A percentile compares a stretch with the other conserved stretches of the same genome.
Conservation (phyloP, 148 eudicot genomes). For the Oxyria digyna region DNA sequence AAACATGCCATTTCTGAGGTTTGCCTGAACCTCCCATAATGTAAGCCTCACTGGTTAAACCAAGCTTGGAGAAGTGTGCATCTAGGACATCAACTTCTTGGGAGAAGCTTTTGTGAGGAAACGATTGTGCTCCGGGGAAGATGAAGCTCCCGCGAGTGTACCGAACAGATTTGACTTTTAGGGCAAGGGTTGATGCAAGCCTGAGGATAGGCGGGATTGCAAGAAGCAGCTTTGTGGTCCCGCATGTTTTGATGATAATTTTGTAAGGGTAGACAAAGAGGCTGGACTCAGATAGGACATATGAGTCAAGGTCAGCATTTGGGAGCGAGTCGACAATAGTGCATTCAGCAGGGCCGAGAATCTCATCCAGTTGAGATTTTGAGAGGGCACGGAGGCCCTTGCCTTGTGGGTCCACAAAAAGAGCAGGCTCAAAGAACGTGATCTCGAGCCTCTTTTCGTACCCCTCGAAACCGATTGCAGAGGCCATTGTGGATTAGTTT, state of each 20-base stretch:
- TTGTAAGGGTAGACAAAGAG: slow-evolving; percentile 38
- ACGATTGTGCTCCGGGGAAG: slow-evolving; percentile 36
- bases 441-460: slow-evolving; percentile 89
- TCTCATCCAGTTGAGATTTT: slow-evolving; percentile 58
- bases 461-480: slow-evolving; percentile 91
- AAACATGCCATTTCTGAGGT: slow-evolving; percentile 37
- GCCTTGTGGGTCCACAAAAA: slow-evolving; percentile 68
- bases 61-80: slow-evolving; percentile 28
- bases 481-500: slow-evolving; percentile 33
- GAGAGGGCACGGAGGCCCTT: slow-evolving; percentile 62
- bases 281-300: slow-evolving; percentile 59
- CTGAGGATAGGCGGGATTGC: slow-evolving; percentile 37
- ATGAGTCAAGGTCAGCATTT: slow-evolving; percentile 47
- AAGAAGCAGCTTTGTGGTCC: slow-evolving; percentile 47
- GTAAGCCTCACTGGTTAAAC: slow-evolving; percentile 22
- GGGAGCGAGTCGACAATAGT: slow-evolving; percentile 43
- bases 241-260: slow-evolving; percentile 53
- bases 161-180: slow-evolving; percentile 30
- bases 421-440: slow-evolving; percentile 57
- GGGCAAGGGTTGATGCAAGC: slow-evolving; percentile 31
- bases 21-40: slow-evolving; percentile 32
- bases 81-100: slow-evolving; percentile 43
- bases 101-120: slow-evolving; percentile 50
- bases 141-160: slow-evolving; percentile 59
- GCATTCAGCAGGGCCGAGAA: slow-evolving; percentile 73